A percentile compares a stretch with the other conserved stretches of the same genome.
Evolutionary conservation across 108 stramenopile species (phyloP).

Genomic region (Phaeodactylum tricornutum): DNA sequence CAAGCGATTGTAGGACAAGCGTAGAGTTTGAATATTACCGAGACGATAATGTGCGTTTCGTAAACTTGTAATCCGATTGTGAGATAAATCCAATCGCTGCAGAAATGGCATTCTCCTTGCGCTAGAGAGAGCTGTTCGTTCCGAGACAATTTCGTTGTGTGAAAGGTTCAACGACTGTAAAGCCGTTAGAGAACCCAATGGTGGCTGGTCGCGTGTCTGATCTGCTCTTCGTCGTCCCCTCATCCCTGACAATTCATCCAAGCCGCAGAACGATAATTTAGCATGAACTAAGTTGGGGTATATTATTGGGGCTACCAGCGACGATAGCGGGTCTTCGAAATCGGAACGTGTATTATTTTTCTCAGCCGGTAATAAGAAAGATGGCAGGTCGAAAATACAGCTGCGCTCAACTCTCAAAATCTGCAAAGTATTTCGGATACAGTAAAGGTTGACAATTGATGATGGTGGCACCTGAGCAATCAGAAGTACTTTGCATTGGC

Average conservation of each 20-base stretch:
- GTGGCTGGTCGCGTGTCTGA: constrained; percentile 8
- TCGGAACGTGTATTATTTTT: neutral
- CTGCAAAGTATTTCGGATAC: constrained; percentile 28
- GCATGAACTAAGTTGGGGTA: constrained; percentile 42
- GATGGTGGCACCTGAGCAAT: constrained; percentile 60
- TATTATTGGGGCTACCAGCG: neutral
- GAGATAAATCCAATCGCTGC: constrained; percentile 46
- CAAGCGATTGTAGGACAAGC: constrained; percentile 54
- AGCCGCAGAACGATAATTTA: constrained; percentile 37
- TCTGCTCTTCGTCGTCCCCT: constrained; percentile 14
- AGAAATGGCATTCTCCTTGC: constrained; percentile 39
- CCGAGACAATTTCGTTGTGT: constrained; percentile 50
- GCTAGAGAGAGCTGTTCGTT: constrained; percentile 32
- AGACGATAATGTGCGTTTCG: constrained; percentile 28
- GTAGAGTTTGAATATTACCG: constrained; percentile 58
- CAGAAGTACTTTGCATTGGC: constrained; percentile 43
- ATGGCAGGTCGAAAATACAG: constrained; percentile 40
- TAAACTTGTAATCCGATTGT: constrained; percentile 43
- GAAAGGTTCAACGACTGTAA: constrained; percentile 51
- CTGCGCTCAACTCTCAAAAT: constrained; percentile 50
- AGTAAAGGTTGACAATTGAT: constrained; percentile 42
- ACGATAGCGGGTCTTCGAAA: neutral
- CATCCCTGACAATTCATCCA: constrained; percentile 48
- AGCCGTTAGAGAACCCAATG: constrained; percentile 32
- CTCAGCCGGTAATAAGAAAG: constrained; percentile 25